Conservation (phyloP, 1,284 basidiomycete genomes). For the Exobasidium rhododendri region DNA sequence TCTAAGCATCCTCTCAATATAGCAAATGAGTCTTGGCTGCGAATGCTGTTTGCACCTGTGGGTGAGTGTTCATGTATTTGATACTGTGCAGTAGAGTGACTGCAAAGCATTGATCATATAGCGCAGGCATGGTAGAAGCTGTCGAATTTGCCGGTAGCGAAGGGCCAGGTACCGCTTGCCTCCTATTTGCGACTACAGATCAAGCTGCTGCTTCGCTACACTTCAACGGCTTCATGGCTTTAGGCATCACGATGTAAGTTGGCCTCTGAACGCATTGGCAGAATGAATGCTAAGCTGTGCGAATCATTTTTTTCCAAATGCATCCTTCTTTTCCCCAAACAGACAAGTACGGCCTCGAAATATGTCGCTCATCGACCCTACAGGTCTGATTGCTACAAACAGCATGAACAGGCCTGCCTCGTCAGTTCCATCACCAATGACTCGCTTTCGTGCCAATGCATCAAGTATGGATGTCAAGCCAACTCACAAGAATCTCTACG, state of each 20-base stretch:
- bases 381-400: background rate
- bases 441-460: background rate
- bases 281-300: background rate
- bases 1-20: background rate
- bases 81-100: background rate
- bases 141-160: constrained; percentile 4
- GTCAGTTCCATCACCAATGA: background rate
- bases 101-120: background rate
- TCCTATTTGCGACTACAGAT: constrained; percentile 18
- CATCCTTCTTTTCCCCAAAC: background rate
- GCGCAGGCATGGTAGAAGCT: constrained; percentile 11
- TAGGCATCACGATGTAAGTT: constrained; percentile 18
- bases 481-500: constrained; percentile 44
- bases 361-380: background rate
- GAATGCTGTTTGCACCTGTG: constrained; percentile 18
- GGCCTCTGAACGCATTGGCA: too few species aligned
- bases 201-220: constrained; percentile 15
- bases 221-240: constrained; percentile 19
- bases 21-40: constrained; percentile 22
- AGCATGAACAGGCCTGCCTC: background rate
- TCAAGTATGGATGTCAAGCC: background rate
- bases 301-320: background rate
- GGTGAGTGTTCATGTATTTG: constrained; percentile 13
- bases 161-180: constrained; percentile 4
- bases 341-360: constrained; percentile 7